Percentiles rank a stretch among this genome's conserved stretches.
These are phyloP conservation scores for Eimeria tenella DNA, from an alignment of 169 alveolate genomes.

Conservation along the genomic window DNA sequence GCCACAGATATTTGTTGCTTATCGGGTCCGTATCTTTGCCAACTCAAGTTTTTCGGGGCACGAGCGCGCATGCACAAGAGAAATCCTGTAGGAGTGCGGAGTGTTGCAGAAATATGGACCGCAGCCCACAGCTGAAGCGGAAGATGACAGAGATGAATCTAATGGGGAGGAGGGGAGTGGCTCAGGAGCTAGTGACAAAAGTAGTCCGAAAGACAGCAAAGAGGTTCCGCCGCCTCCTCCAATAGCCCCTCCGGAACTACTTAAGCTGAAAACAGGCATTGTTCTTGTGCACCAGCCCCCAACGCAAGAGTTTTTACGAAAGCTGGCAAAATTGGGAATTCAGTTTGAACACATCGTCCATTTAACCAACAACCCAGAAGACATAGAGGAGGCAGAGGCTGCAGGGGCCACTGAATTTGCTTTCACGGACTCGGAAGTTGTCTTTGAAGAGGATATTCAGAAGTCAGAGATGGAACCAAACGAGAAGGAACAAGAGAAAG, in stretches of 20 bases:
- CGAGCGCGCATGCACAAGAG: neutral
- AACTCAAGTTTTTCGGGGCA: too few species aligned
- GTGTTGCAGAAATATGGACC: slow-evolving; percentile 55
- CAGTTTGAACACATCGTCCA: slow-evolving; percentile 36
- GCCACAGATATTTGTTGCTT: too few species aligned
- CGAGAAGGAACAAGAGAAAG: slow-evolving; percentile 40
- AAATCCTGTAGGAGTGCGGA: neutral
- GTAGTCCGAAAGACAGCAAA: neutral
- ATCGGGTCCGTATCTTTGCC: too few species aligned
- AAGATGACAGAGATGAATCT: neutral
- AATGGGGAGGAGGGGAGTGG: slow-evolving; percentile 33
- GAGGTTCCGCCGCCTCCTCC: slow-evolving; percentile 52
- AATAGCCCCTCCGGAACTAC: slow-evolving; percentile 55
- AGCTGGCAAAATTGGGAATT: slow-evolving; percentile 60
- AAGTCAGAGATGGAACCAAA: slow-evolving; percentile 24
- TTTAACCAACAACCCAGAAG: slow-evolving; percentile 60
- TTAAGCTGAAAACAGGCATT: slow-evolving; percentile 39
- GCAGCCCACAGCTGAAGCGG: neutral
- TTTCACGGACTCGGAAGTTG: slow-evolving; percentile 15
- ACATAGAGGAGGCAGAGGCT: slow-evolving; percentile 54
- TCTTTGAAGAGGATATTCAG: slow-evolving; percentile 33
- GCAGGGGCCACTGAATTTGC: slow-evolving; percentile 71
- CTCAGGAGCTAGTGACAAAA: neutral
- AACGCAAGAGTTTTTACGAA: slow-evolving; percentile 29
- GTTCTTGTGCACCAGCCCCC: slow-evolving; percentile 64